Percentiles rank a stretch among this genome's conserved stretches.
phyloP scores from a whole-genome alignment of 164 flowering plant genomes.

The Magnolia changhungtana region DNA sequence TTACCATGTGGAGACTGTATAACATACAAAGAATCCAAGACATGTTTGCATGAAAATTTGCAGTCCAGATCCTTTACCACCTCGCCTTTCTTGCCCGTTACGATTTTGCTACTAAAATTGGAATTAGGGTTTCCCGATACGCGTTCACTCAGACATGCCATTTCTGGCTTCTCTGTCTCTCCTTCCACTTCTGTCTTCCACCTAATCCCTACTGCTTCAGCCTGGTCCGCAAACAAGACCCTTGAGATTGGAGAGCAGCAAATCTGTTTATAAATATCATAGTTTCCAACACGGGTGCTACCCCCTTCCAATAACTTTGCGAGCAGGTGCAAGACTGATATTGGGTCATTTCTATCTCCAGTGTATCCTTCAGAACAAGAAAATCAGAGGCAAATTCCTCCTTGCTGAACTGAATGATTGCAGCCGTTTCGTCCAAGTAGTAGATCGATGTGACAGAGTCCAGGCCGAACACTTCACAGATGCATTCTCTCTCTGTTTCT shows the following conservation, averaged over 20 bases:
- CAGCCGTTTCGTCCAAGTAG: slow-evolving; percentile 72
- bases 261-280: slow-evolving; percentile 69
- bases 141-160: not conserved
- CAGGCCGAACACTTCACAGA: slow-evolving; percentile 58
- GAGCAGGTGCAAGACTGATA: slow-evolving; percentile 74
- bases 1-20: slow-evolving; percentile 7
- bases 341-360: slow-evolving; percentile 47
- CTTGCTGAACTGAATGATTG: slow-evolving; percentile 69
- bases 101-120: slow-evolving; percentile 7
- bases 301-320: slow-evolving; percentile 66
- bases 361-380: slow-evolving; percentile 50
- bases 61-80: slow-evolving; percentile 3
- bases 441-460: slow-evolving; percentile 49
- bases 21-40: slow-evolving; percentile 26
- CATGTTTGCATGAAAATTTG: slow-evolving; percentile 16
- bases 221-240: slow-evolving; percentile 74
- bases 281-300: slow-evolving; percentile 52
- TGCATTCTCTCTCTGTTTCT: slow-evolving; percentile 30
- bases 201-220: slow-evolving; percentile 48
- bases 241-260: slow-evolving; percentile 64
- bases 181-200: slow-evolving; percentile 27
- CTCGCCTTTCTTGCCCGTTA: not conserved
- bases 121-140: not conserved
- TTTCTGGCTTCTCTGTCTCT: slow-evolving; percentile 4
- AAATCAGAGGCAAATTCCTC: slow-evolving; percentile 56